phyloP scores from a whole-genome alignment of 2,329 filamentous ascomycete species.

The Periconia sp. region DNA sequence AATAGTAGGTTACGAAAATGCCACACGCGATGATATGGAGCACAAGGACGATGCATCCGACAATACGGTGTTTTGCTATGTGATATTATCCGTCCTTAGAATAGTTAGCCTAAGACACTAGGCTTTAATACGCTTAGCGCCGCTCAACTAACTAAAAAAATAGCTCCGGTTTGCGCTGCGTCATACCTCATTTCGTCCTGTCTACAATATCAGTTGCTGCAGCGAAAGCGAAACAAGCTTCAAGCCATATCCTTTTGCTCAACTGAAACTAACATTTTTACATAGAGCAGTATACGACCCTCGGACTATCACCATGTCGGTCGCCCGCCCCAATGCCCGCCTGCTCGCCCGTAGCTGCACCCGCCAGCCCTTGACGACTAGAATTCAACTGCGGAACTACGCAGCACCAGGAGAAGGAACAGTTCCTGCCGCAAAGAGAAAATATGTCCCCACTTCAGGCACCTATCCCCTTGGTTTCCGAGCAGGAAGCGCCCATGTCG shows the following conservation, averaged over 20 bases:
- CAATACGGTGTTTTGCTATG: no score
- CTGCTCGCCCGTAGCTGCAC: constrained; percentile 22
- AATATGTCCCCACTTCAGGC: constrained; percentile 83
- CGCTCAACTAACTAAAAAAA: no score
- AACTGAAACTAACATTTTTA: not conserved
- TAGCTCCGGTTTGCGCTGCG: not conserved
- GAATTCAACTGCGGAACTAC: constrained; percentile 54
- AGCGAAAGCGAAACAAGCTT: no score
- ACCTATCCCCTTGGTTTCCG: constrained; percentile 89
- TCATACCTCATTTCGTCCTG: not conserved
- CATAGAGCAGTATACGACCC: not conserved
- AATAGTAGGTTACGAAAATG: no score
- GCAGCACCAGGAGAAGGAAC: constrained; percentile 60
- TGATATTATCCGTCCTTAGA: no score
- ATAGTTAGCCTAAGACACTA: no score
- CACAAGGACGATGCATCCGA: no score
- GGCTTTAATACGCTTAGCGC: no score
- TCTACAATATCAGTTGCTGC: not conserved
- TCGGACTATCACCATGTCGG: constrained; percentile 27
- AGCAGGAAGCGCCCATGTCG: constrained; percentile 84
- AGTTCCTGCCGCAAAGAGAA: constrained; percentile 79
- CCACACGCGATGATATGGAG: no score
- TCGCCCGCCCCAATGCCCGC: constrained; percentile 32
- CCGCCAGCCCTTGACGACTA: constrained; percentile 17
- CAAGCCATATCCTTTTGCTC: not conserved